Evolutionary conservation across 345 rosid species (phyloP).

Genomic region (Geranium rotundifolium): DNA sequence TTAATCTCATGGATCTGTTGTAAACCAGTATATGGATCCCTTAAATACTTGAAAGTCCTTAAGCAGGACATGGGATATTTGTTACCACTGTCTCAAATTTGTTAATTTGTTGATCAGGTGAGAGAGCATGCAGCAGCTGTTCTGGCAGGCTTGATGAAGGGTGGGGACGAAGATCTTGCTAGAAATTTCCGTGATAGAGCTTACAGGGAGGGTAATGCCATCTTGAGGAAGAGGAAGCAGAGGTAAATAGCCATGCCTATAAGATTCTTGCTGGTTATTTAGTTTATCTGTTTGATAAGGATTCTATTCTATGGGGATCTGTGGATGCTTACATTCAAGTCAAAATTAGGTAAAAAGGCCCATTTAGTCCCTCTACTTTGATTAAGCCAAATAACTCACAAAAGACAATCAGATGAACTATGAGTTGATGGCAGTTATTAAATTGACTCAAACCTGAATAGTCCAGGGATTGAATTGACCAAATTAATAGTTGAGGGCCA

Average conservation of each 20-base stretch:
- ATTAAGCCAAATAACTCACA: no score
- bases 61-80: neutral
- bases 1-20: neutral
- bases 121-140: slow-evolving; percentile 98
- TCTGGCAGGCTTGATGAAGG: slow-evolving; percentile 92
- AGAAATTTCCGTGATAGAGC: slow-evolving; percentile 75
- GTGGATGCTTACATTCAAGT: no score
- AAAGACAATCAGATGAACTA: no score
- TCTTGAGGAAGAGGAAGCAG: slow-evolving; percentile 48
- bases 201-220: slow-evolving; percentile 56
- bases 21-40: neutral
- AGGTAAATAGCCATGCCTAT: slow-evolving; percentile 26
- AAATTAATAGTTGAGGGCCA: no score
- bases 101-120: slow-evolving; percentile 36
- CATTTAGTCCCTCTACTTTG: no score
- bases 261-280: neutral
- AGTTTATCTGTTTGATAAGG: neutral
- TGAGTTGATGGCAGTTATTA: no score
- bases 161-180: slow-evolving; percentile 80
- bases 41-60: neutral
- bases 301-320: no score
- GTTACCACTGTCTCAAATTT: neutral
- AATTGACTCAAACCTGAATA: no score
- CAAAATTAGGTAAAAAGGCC: no score
- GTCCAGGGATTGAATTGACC: no score